Conservation (phyloP, 2,329 filamentous ascomycete species). For the Bretziella fagacearum region DNA sequence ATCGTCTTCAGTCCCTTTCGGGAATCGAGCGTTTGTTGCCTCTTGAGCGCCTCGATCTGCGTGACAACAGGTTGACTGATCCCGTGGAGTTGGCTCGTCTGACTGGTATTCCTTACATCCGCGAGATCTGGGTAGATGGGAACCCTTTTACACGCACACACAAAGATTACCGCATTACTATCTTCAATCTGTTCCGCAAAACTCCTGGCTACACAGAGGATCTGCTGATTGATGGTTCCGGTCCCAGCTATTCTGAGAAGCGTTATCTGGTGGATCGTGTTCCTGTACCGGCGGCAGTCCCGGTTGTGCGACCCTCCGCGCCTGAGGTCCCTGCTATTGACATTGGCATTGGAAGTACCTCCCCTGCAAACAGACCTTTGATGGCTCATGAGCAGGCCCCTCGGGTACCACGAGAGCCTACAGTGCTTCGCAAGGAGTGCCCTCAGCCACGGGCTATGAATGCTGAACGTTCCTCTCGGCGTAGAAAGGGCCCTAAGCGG, state of each 20-base stretch:
- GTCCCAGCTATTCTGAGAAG: conserved; percentile 70
- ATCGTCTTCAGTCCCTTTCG: conserved; percentile 70
- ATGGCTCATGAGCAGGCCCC: conserved; percentile 31
- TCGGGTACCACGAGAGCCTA: conserved; percentile 2
- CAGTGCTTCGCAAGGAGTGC: conserved; percentile 41
- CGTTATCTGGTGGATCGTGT: conserved; percentile 70
- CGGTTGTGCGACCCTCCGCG: conserved; percentile 54
- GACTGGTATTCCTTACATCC: conserved; percentile 78
- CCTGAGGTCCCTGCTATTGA: conserved; percentile 46
- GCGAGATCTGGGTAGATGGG: conserved; percentile 79
- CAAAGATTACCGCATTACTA: conserved; percentile 66
- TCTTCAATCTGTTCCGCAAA: conserved; percentile 89
- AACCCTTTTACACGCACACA: conserved; percentile 88
- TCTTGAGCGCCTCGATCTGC: conserved; percentile 73
- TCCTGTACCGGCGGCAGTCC: conserved; percentile 57
- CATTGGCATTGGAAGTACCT: conserved; percentile 23
- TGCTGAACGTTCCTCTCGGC: conserved; percentile 41
- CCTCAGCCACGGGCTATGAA: conserved; percentile 34
- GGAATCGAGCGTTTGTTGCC: conserved; percentile 81
- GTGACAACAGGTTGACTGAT: conserved; percentile 83
- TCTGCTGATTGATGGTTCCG: conserved; percentile 69
- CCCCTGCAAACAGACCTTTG: conserved; percentile 40
- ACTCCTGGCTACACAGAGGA: conserved; percentile 84
- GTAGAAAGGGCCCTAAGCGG: conserved; percentile 30
- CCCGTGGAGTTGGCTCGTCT: conserved; percentile 78